Evolutionary conservation across 2,329 filamentous ascomycete species (phyloP).

Genomic region (Bertia moriformis): DNA sequence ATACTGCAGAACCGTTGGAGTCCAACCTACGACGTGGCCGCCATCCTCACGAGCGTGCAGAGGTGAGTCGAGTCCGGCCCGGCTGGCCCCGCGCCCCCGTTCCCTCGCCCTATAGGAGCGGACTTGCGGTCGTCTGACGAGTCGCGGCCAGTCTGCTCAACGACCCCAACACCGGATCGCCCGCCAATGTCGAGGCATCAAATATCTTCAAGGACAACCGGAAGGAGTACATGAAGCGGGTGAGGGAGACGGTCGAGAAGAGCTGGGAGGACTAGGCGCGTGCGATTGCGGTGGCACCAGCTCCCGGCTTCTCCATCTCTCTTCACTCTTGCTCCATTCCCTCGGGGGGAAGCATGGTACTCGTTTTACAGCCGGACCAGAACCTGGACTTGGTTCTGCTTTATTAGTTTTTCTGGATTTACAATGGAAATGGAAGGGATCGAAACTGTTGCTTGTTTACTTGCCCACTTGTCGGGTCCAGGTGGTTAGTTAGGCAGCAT

Average conservation of each 20-base stretch:
- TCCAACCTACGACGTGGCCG: slow-evolving; percentile 94
- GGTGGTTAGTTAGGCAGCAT: no score
- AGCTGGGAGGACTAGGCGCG: slow-evolving; percentile 98
- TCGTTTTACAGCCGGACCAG: no score
- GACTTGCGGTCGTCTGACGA: not conserved
- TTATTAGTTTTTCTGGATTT: no score
- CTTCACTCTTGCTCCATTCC: no score
- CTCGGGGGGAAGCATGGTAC: no score
- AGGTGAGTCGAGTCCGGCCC: slow-evolving; percentile 39
- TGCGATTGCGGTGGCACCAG: no score
- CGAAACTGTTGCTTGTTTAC: no score
- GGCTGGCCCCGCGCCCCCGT: not conserved
- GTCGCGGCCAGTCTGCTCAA: slow-evolving; percentile 65
- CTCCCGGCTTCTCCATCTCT: no score
- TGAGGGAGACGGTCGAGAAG: slow-evolving; percentile 94
- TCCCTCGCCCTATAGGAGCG: no score
- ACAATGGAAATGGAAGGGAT: no score
- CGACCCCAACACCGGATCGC: slow-evolving; percentile 95
- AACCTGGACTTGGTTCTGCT: no score
- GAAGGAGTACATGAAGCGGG: slow-evolving; percentile 88
- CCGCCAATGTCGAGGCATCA: slow-evolving; percentile 92
- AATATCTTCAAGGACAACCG: slow-evolving; percentile 98
- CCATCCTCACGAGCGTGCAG: slow-evolving; percentile 92
- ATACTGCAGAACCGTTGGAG: slow-evolving; percentile 98
- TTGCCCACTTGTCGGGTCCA: no score